Evolutionary conservation across 768 basidiomycete genomes (phyloP), one percentile per base, ranked within the genome.

Genomic region (Tricholomella constricta): DNA sequence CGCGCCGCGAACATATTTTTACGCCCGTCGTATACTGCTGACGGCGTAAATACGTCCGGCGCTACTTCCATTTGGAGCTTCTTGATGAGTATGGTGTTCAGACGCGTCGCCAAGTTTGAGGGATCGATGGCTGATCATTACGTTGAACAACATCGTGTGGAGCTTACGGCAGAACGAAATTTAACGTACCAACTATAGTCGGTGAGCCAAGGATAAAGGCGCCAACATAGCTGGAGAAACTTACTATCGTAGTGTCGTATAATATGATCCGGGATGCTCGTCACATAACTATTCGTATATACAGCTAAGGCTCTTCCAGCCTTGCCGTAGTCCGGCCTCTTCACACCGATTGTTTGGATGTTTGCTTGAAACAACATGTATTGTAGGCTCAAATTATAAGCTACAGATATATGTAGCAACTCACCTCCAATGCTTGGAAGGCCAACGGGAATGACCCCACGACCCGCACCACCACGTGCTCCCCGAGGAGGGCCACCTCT

Each of bases 1-100:
- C 48, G 54, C 1, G 60, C 32, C 1, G 60, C 37, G 23, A 59
- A 62, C 40, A 59, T 9, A 23, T 62, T 62, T 29, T 91, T 92
- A 26, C 86, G 76, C 0, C 90, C 89, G 54, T 92, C 91, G 52
- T 90, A 92, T 1, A 81, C 89, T 10, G 79, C 85, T 7, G 75
- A 79, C 2, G 85, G 87, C 2, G 80, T 87, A 64, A 93, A 93
- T 17, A 89, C 73, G 11, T 78, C 65, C 0, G 82, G 81, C 0
- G 83, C 81, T 6, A 78, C 73, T 1, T 71, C 67, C 2, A 70
- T 72, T 64, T 93, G 91, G 6, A 93, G 66, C 14, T 72, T 73
- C 14, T 78, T 74, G 41, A 93, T 82, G 4, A 93, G 69, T 3
- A 84, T 79, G 70, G 90, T 75, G 51, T 89, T 91, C 8, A 89